Evolutionary conservation across 805 yeast species (phyloP).

Genomic region (Isabelozyma heimii): DNA sequence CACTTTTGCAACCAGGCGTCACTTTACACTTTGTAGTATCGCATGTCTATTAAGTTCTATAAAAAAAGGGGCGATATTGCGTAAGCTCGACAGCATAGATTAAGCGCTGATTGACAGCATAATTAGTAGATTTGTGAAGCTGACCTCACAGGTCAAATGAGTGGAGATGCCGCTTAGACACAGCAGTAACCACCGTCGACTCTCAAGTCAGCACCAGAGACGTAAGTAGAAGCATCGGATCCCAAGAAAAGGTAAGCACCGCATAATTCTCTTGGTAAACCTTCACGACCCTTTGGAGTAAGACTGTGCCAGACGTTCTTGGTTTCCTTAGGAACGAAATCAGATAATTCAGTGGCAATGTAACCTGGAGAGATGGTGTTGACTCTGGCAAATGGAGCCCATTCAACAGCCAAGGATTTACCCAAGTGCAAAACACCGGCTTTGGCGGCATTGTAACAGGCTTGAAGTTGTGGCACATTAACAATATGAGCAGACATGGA

Average conservation of each 20-base stretch:
- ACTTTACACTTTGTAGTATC: not conserved
- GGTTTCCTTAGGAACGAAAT: conserved; percentile 34
- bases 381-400: conserved; percentile 83
- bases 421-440: conserved; percentile 79
- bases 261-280: conserved; percentile 65
- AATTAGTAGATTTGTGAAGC: too few relatives aligned
- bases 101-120: too few relatives aligned
- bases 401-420: conserved; percentile 79
- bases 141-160: not conserved
- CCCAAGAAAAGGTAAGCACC: conserved; percentile 82
- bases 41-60: not conserved
- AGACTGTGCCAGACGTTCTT: conserved; percentile 39
- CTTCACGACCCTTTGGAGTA: conserved; percentile 76
- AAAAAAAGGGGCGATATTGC: too few relatives aligned
- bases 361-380: conserved; percentile 87
- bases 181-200: conserved; percentile 79
- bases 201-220: conserved; percentile 73
- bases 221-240: conserved; percentile 74
- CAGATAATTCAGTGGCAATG: conserved; percentile 64
- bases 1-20: not conserved
- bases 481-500: conserved; percentile 89
- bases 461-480: conserved; percentile 83
- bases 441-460: conserved; percentile 83
- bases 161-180: conserved; percentile 24
- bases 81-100: too few relatives aligned